Conservation (phyloP, 371 early-diverging fungal species). For the Funneliformis caledonium region DNA sequence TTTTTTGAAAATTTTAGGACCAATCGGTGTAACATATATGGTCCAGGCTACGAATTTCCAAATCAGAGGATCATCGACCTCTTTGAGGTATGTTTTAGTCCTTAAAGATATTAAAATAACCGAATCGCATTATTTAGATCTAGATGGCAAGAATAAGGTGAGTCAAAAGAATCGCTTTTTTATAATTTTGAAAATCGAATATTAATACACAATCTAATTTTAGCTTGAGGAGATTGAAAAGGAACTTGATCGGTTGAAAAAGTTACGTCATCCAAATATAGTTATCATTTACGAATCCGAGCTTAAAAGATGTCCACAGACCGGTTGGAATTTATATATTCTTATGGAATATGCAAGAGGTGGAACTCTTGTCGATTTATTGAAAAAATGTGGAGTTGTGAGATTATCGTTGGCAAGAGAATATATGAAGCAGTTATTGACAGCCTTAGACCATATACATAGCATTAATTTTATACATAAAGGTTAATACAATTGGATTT, state of each 20-base stretch:
- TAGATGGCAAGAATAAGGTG: conserved; percentile 60
- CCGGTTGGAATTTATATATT: conserved; percentile 62
- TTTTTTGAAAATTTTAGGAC: conserved; percentile 39
- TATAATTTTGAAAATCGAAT: neutral
- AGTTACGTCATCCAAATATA: conserved; percentile 60
- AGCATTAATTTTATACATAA: conserved; percentile 64
- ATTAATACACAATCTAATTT: neutral
- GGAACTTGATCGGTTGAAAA: conserved; percentile 62
- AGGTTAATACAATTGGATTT: conserved; percentile 46
- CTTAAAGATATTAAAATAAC: conserved; percentile 50
- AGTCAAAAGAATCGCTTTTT: neutral
- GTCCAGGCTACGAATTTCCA: conserved; percentile 52
- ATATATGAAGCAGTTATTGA: conserved; percentile 63
- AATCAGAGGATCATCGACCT: conserved; percentile 20
- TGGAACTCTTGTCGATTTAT: conserved; percentile 52
- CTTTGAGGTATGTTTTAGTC: conserved; percentile 34
- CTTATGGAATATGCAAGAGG: conserved; percentile 60
- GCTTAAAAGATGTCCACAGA: conserved; percentile 50
- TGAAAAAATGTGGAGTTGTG: conserved; percentile 58
- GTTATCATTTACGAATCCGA: conserved; percentile 61
- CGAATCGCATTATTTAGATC: conserved; percentile 54
- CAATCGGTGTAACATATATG: conserved; percentile 50
- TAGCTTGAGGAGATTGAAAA: conserved; percentile 63
- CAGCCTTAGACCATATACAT: conserved; percentile 63
- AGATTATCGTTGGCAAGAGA: conserved; percentile 56